Evolutionary conservation across 2,329 filamentous ascomycete species (phyloP), one percentile per base, ranked within the genome.

Genomic region (Ophiognomonia clavigignenti-juglandacearum): DNA sequence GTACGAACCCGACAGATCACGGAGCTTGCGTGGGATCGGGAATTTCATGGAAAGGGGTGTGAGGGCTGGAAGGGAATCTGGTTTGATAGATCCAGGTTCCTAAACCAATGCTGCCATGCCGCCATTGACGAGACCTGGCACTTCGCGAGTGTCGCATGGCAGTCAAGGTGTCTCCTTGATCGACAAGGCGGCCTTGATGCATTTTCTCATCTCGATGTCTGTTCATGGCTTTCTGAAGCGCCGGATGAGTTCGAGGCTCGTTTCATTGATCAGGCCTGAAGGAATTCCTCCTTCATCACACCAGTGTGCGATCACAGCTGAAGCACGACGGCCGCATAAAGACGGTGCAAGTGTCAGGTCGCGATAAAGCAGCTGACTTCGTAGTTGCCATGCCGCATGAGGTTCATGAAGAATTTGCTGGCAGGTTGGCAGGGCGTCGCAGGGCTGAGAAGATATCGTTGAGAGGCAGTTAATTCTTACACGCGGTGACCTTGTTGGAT

Each of bases 1-100:
- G 42, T 27, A 19, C 23, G 31, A 34, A 24, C 13, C 46, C 42
- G 46, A 40, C 34, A 39, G 50, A 52, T 52, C 50, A 52, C 27
- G 35, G 31, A 24, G 31, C 19, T 19, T 23, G 46, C 16, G 42
- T 23, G 37, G 35, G 46, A 52, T 52, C 50, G 46, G 44, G 23
- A 26, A 20, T 39, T 26, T n/a, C 39, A 24, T 14, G 20, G 39
- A 42, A 34, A 20, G 32, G 14, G 4, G 44, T 27, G 24, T 29
- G 35, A 39, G 29, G 29, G 13, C 29, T 10, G 29, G 27, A 24
- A 18, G 34, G 29, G 11, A 31, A 31, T 31, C 29, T n/a, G n/a
- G n/a, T 11, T 31, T 31, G 29, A 31, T 5, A 10, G 10, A 31
- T 47, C 47, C 23, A 19, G 37, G 48, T 42, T 27, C 27, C 32